Conservation (phyloP, 2,329 filamentous ascomycete genomes). For the Apiospora rasikravindrae region DNA sequence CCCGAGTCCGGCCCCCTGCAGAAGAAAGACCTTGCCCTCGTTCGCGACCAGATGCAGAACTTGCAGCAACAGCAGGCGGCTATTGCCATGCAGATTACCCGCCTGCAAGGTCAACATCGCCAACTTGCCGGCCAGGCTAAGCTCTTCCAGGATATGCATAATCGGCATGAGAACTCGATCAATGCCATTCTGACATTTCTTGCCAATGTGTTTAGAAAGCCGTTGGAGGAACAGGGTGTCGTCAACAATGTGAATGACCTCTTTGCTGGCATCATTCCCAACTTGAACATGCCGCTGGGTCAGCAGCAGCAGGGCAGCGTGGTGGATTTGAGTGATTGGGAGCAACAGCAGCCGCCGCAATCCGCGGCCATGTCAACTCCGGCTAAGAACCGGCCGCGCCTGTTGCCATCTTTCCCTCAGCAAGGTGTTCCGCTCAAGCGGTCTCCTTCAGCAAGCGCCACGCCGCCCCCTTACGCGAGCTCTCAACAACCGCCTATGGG, state of each 20-base stretch:
- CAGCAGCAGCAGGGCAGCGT: constrained; percentile 56
- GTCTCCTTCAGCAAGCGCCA: constrained; percentile 37
- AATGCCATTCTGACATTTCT: constrained; percentile 98
- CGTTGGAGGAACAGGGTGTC: constrained; percentile 80
- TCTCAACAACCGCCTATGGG: constrained; percentile 53
- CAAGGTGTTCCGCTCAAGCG: constrained; percentile 34
- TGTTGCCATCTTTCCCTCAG: constrained; percentile 60
- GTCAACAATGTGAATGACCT: constrained; percentile 82
- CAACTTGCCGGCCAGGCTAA: constrained; percentile 87
- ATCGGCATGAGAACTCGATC: constrained; percentile 97
- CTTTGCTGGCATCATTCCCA: constrained; percentile 76
- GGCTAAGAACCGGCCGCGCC: constrained; percentile 56
- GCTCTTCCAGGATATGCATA: constrained; percentile 88
- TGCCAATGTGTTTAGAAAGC: constrained; percentile 94
- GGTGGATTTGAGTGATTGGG: constrained; percentile 65
- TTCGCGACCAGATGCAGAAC: constrained; percentile 80
- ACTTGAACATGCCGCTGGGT: constrained; percentile 50
- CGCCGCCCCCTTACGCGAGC: constrained; percentile 36
- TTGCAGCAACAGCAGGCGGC: constrained; percentile 86
- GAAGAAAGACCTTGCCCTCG: constrained; percentile 75
- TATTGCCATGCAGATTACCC: constrained; percentile 82
- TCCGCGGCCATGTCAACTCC: constrained; percentile 45
- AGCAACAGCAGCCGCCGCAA: constrained; percentile 52
- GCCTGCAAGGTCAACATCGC: constrained; percentile 83
- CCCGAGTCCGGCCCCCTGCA: constrained; percentile 56